Percentiles rank a stretch among this genome's conserved stretches.
Evolutionary conservation across 1,284 basidiomycete species (phyloP).

Genomic region (Ustilago vetiveriae): DNA sequence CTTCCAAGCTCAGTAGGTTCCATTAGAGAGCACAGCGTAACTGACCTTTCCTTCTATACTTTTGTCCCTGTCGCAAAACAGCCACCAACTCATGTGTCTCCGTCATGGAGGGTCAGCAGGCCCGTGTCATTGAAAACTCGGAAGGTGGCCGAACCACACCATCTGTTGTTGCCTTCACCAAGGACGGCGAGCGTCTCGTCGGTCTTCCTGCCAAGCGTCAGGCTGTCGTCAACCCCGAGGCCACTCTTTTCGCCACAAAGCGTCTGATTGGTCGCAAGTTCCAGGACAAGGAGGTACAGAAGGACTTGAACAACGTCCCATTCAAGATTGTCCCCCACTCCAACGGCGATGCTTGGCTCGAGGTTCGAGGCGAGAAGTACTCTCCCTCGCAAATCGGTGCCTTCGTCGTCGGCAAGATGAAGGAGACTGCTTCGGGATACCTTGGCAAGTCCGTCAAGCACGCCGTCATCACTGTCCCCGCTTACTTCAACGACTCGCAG

Average conservation of each 20-base stretch:
- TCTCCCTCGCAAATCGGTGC: conserved; percentile 76
- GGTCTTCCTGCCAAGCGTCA: conserved; percentile 97
- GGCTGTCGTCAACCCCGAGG: conserved; percentile 89
- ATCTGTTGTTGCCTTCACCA: conserved; percentile 97
- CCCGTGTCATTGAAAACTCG: conserved; percentile 95
- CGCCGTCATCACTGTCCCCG: conserved; percentile 95
- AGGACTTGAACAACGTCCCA: conserved; percentile 77
- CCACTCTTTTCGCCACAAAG: conserved; percentile 79
- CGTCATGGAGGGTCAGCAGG: conserved; percentile 84
- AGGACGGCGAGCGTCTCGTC: conserved; percentile 77
- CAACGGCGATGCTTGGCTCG: conserved; percentile 77
- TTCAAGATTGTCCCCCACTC: conserved; percentile 80
- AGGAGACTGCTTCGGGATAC: conserved; percentile 98
- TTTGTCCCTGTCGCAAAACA: conserved; percentile 5
- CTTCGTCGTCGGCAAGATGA: conserved; percentile 94
- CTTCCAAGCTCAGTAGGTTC: not conserved
- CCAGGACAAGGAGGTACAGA: conserved; percentile 90
- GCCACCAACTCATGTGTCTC: conserved; percentile 67
- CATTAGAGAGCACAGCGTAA: not conserved
- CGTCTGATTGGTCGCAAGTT: conserved; percentile 94
- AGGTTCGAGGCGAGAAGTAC: conserved; percentile 74
- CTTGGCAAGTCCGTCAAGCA: conserved; percentile 95
- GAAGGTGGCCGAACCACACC: conserved; percentile 98
- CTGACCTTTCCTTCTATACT: conserved; percentile 10
- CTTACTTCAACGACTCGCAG: conserved; percentile 93